Evolutionary conservation across 208 protist species (phyloP).

Genomic region (Acanthamoeba sp.): DNA sequence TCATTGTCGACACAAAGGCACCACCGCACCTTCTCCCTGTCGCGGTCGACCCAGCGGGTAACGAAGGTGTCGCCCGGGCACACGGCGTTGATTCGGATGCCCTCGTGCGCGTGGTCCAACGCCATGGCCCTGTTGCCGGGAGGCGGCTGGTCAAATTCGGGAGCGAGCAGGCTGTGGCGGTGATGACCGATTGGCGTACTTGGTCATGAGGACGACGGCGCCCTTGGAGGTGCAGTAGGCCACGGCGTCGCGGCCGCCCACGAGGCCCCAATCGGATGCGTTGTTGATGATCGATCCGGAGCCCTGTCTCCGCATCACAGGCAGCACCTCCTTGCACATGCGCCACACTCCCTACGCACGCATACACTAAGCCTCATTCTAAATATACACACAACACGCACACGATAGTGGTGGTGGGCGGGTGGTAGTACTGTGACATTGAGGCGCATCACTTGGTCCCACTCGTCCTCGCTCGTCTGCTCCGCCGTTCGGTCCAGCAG

Average conservation of each 20-base stretch:
- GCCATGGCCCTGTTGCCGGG: conserved; percentile 49
- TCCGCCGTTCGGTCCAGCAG: conserved; percentile 66
- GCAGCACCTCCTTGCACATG: conserved; percentile 45
- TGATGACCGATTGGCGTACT: too few species aligned
- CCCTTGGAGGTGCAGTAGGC: conserved; percentile 78
- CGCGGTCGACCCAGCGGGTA: conserved; percentile 64
- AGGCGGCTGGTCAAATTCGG: neutral
- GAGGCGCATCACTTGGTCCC: conserved; percentile 72
- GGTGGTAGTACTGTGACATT: conserved; percentile 53
- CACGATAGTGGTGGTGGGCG: neutral
- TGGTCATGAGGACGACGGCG: conserved; percentile 73
- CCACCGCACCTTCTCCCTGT: conserved; percentile 27
- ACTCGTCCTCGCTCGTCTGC: conserved; percentile 76
- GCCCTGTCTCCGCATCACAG: neutral
- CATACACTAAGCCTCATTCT: neutral
- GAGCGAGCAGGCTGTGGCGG: too few species aligned
- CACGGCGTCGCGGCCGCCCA: conserved; percentile 55
- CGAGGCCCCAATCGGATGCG: conserved; percentile 73
- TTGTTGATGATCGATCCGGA: conserved; percentile 69
- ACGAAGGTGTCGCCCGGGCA: conserved; percentile 78
- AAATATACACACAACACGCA: too few species aligned
- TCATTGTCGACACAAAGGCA: too few species aligned
- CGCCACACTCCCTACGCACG: neutral
- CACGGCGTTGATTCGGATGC: conserved; percentile 76
- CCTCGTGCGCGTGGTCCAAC: conserved; percentile 71